Conservation (phyloP, 768 basidiomycete genomes). For the Boletellus ananas region DNA sequence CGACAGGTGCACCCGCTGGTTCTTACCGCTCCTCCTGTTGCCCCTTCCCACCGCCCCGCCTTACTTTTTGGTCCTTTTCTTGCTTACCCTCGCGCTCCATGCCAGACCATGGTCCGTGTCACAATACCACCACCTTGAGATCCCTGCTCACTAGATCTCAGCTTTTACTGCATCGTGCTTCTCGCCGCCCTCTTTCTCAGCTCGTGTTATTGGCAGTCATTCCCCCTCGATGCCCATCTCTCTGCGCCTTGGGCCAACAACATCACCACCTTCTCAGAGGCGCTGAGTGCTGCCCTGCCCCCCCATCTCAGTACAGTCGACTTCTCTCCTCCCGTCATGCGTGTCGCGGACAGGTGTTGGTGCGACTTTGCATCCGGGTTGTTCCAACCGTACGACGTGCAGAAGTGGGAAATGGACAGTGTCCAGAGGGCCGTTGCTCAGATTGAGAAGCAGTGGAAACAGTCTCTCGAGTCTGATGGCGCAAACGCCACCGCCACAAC, state of each 20-base stretch:
- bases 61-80: constrained; percentile 72
- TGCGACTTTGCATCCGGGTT: constrained; percentile 68
- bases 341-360: constrained; percentile 79
- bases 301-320: constrained; percentile 35
- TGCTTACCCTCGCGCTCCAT: constrained; percentile 74
- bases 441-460: constrained; percentile 32
- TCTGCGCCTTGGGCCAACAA: constrained; percentile 63
- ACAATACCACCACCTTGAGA: background rate
- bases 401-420: constrained; percentile 70
- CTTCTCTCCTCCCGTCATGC: constrained; percentile 53
- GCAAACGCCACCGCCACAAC: constrained; percentile 25
- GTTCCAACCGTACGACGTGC: constrained; percentile 75
- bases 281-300: constrained; percentile 48
- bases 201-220: constrained; percentile 88
- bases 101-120: constrained; percentile 75
- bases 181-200: constrained; percentile 81
- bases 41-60: constrained; percentile 79
- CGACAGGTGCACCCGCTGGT: constrained; percentile 82
- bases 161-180: constrained; percentile 84
- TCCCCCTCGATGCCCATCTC: constrained; percentile 60
- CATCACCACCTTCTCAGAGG: constrained; percentile 70
- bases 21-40: constrained; percentile 68
- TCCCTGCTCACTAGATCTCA: constrained; percentile 28
- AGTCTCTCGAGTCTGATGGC: constrained; percentile 21
- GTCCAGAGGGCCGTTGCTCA: constrained; percentile 43